A percentile compares a stretch with the other conserved stretches of the same genome.
Conservation (phyloP, 257 asterid species). For the Petunia axillaris region DNA sequence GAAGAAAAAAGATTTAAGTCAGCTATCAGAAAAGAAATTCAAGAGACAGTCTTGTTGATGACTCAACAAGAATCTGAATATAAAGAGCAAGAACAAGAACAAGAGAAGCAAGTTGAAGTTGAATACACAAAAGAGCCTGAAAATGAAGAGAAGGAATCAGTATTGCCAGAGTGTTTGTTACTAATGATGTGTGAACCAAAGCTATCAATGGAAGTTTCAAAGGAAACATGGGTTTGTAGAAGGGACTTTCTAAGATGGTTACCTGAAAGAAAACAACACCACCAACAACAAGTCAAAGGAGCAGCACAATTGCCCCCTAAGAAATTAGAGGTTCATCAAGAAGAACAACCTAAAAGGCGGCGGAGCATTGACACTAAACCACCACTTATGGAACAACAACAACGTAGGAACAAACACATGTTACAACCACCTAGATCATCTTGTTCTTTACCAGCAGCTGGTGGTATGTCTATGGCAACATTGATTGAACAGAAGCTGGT, state of each 20-base stretch:
- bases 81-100: constrained; percentile 18
- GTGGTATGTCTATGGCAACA: constrained; percentile 53
- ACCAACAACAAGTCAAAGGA: constrained; percentile 37
- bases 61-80: constrained; percentile 19
- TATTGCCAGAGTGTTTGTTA: constrained; percentile 78
- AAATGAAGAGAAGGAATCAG: constrained; percentile 27
- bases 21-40: background rate
- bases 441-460: constrained; percentile 62
- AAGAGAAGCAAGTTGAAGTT: background rate
- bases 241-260: constrained; percentile 79
- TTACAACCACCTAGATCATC: constrained; percentile 60
- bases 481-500: constrained; percentile 84
- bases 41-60: background rate
- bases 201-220: constrained; percentile 94
- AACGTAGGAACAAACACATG: constrained; percentile 9
- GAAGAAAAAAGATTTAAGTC: constrained; percentile 32
- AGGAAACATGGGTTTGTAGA: constrained; percentile 97
- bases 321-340: background rate
- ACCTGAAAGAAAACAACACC: constrained; percentile 54
- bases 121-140: constrained; percentile 28
- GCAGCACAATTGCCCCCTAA: constrained; percentile 2
- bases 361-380: constrained; percentile 21
- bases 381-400: background rate
- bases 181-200: constrained; percentile 98
- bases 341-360: constrained; percentile 26